These are phyloP conservation scores for Begonia masoniana DNA, from an alignment of 306 rosid genomes.

Conservation along the genomic window DNA sequence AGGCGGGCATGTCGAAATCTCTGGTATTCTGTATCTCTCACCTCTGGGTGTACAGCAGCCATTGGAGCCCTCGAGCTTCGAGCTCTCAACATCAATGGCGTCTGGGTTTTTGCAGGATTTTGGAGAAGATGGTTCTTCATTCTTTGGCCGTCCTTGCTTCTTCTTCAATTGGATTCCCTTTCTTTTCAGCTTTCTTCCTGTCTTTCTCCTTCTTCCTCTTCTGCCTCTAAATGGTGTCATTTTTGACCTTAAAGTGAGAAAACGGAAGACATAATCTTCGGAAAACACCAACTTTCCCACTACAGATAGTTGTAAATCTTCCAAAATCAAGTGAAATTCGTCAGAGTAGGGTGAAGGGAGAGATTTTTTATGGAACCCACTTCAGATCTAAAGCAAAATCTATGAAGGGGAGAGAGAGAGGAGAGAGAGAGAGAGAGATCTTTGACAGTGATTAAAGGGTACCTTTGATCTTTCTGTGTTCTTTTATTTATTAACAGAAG, in stretches of 20 bases:
- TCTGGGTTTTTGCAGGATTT: constrained; percentile 17
- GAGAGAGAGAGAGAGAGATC: too few species aligned
- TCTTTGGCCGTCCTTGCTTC: neutral
- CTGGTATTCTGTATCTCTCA: constrained; percentile 43
- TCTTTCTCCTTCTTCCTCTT: constrained; percentile 14
- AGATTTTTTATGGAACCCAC: too few species aligned
- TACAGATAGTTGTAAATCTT: too few species aligned
- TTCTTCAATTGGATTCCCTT: constrained; percentile 25
- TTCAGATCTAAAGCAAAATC: too few species aligned
- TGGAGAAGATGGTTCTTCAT: constrained; percentile 5
- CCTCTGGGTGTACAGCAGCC: constrained; percentile 49
- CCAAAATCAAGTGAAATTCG: too few species aligned
- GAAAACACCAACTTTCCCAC: too few species aligned
- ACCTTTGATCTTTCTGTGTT: too few species aligned
- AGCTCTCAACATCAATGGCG: constrained; percentile 21
- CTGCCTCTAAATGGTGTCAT: constrained; percentile 55
- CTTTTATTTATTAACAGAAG: too few species aligned
- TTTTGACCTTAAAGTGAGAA: neutral
- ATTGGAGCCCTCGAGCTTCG: constrained; percentile 18
- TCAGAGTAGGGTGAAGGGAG: too few species aligned
- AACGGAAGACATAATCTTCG: too few species aligned
- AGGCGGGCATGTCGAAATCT: constrained; percentile 59
- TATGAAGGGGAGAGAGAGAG: too few species aligned
- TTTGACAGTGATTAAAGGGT: too few species aligned
- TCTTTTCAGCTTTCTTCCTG: neutral